Conservation (phyloP, 2,329 filamentous ascomycete species). For the Colletotrichum acutatum region DNA sequence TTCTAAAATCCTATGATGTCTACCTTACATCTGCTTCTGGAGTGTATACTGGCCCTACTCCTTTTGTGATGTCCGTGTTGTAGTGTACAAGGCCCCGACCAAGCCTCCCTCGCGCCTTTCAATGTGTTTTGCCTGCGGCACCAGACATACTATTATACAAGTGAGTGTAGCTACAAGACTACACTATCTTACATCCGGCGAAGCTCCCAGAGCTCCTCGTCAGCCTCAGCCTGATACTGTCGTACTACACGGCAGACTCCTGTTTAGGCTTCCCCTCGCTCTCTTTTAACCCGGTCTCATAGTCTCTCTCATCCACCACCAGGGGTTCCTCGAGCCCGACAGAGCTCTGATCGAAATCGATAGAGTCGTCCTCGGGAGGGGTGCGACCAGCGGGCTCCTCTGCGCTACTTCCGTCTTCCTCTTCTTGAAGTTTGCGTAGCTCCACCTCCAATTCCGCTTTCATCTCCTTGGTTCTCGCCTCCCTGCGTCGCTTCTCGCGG, state of each 20-base stretch:
- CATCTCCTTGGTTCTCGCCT: not conserved
- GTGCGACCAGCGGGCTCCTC: constrained; percentile 31
- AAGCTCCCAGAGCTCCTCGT: not conserved
- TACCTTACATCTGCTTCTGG: not conserved
- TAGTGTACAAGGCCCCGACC: not conserved
- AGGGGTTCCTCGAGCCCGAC: constrained; percentile 50
- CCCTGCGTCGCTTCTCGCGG: constrained; percentile 14
- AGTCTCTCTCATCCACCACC: constrained; percentile 33
- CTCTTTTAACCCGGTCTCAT: constrained; percentile 1
- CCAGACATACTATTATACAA: not conserved
- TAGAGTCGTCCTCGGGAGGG: constrained; percentile 38
- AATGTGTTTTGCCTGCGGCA: not conserved
- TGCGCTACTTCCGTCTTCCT: constrained; percentile 30
- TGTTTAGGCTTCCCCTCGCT: not conserved
- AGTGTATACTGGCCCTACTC: not conserved
- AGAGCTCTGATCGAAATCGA: constrained; percentile 43
- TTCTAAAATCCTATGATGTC: not conserved
- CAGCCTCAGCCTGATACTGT: not conserved
- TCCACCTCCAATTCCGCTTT: constrained; percentile 46
- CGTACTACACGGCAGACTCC: not conserved
- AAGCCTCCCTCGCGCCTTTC: not conserved
- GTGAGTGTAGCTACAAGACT: not conserved
- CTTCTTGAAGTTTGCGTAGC: constrained; percentile 30
- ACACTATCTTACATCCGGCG: not conserved
- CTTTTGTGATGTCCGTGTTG: not conserved